Evolutionary conservation across 2,329 filamentous ascomycete species (phyloP).

Genomic region (Aspergillus puulaauensis): DNA sequence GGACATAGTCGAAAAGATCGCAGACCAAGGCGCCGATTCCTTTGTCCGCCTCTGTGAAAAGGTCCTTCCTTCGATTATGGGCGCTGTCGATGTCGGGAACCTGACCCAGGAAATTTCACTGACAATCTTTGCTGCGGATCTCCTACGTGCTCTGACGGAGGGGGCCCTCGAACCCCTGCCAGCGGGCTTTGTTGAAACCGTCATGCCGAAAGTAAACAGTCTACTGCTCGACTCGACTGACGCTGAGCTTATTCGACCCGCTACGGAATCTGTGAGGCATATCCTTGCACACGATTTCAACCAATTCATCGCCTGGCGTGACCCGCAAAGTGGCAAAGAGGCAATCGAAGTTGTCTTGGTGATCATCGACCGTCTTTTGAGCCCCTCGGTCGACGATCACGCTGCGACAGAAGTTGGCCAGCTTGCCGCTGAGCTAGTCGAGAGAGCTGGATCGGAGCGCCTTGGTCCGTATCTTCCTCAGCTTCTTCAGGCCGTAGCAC

Average conservation of each 20-base stretch:
- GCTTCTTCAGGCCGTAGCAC: slow-evolving; percentile 84
- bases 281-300: slow-evolving; percentile 87
- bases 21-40: slow-evolving; percentile 62
- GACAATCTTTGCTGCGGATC: slow-evolving; percentile 80
- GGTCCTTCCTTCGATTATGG: slow-evolving; percentile 81
- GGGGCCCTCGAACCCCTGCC: slow-evolving; percentile 84
- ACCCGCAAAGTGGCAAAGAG: slow-evolving; percentile 71
- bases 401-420: slow-evolving; percentile 95
- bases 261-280: slow-evolving; percentile 81
- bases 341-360: slow-evolving; percentile 86
- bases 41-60: slow-evolving; percentile 81
- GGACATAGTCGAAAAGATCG: slow-evolving; percentile 71
- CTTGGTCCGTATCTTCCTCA: slow-evolving; percentile 88
- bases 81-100: slow-evolving; percentile 83
- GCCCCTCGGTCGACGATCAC: slow-evolving; percentile 82
- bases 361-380: slow-evolving; percentile 88
- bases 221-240: slow-evolving; percentile 82
- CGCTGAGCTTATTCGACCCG: slow-evolving; percentile 82
- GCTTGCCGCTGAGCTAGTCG: slow-evolving; percentile 88
- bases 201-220: slow-evolving; percentile 82
- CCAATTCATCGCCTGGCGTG: slow-evolving; percentile 84
- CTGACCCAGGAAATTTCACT: slow-evolving; percentile 77
- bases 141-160: slow-evolving; percentile 77
- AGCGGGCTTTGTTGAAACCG: slow-evolving; percentile 76
- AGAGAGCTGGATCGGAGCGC: slow-evolving; percentile 88